Evolutionary conservation across 768 basidiomycete species (phyloP).

Genomic region (Dioszegia aurantiaca): DNA sequence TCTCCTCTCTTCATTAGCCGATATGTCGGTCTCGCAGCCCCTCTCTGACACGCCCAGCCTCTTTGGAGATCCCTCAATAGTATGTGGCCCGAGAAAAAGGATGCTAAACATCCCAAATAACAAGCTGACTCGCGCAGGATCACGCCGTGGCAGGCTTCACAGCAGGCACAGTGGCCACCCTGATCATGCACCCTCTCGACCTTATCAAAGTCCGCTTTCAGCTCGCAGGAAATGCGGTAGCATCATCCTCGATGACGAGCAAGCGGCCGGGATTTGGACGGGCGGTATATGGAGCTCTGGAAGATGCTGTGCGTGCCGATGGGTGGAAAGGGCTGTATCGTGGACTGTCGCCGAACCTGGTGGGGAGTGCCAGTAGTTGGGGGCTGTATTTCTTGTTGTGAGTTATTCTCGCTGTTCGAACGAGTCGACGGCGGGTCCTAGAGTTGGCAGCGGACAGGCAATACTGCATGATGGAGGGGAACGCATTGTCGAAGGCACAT

Average conservation of each 20-base stretch:
- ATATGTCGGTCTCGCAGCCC: not conserved
- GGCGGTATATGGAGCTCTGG: constrained; percentile 70
- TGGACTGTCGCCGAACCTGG: constrained; percentile 83
- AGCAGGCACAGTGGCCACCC: constrained; percentile 84
- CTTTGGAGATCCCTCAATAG: constrained; percentile 45
- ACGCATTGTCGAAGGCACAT: too few species aligned
- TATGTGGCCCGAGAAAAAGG: constrained; percentile 18
- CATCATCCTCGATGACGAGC: constrained; percentile 11
- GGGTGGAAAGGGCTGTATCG: constrained; percentile 87
- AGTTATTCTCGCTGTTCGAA: constrained; percentile 50
- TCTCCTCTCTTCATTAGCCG: too few species aligned
- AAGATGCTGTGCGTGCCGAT: constrained; percentile 67
- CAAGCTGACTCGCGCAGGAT: constrained; percentile 60
- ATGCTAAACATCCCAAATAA: not conserved
- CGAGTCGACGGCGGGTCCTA: not conserved
- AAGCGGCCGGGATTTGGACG: constrained; percentile 49
- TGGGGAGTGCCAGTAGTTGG: constrained; percentile 95
- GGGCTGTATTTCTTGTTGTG: constrained; percentile 97
- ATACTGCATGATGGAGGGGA: too few species aligned
- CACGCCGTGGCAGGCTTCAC: constrained; percentile 92
- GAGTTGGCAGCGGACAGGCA: too few species aligned
- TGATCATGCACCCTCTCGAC: constrained; percentile 97
- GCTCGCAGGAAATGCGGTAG: constrained; percentile 61
- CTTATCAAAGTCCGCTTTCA: constrained; percentile 92
- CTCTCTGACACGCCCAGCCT: constrained; percentile 24